A percentile compares a stretch with the other conserved stretches of the same genome.
These are phyloP conservation scores for Boletus vermiculosoides DNA, from an alignment of 768 basidiomycete species.

Conservation along the genomic window DNA sequence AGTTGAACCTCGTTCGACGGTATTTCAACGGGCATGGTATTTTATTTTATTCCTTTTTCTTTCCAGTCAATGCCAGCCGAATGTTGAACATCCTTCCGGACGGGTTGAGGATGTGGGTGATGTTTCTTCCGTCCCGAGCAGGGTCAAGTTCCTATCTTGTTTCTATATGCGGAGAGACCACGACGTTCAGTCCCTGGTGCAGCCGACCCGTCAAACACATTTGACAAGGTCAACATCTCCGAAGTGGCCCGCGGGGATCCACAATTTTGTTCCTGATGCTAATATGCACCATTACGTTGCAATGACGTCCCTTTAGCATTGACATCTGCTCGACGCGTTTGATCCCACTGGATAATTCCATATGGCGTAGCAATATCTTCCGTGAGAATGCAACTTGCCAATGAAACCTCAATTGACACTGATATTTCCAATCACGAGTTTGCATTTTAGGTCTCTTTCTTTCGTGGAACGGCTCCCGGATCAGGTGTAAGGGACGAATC, in stretches of 20 bases:
- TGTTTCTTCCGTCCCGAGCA: not conserved
- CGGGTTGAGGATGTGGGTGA: too few species aligned
- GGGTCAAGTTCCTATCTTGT: not conserved
- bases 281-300: not conserved
- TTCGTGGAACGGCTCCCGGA: too few species aligned
- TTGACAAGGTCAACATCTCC: not conserved
- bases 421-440: not conserved
- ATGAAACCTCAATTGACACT: too few species aligned
- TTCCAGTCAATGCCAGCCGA: not conserved
- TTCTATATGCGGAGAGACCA: not conserved
- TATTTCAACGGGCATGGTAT: too few species aligned
- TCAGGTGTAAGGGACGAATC: not conserved
- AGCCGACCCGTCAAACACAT: not conserved
- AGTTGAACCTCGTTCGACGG: not conserved
- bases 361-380: not conserved
- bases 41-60: not conserved
- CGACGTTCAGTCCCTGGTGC: not conserved
- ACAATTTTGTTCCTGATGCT: not conserved
- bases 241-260: not conserved
- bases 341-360: not conserved
- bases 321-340: too few species aligned
- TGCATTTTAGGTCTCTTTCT: not conserved
- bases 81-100: not conserved
- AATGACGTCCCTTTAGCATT: not conserved
- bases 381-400: not conserved